These are phyloP conservation scores for Mycena leptocephala DNA, from an alignment of 768 basidiomycete genomes.

Conservation along the genomic window DNA sequence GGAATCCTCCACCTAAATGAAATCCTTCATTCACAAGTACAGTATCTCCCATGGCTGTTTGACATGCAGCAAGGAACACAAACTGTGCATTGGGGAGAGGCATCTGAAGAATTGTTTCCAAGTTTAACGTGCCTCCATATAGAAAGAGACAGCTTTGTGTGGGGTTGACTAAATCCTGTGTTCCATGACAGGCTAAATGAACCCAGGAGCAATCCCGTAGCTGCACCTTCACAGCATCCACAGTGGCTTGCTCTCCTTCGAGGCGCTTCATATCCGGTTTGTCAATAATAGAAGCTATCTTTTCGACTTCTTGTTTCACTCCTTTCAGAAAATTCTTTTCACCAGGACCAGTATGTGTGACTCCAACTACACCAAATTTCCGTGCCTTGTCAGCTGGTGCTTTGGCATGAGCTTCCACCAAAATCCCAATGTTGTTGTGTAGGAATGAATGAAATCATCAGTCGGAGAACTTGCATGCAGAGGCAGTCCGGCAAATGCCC, in stretches of 20 bases:
- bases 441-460: slow-evolving; percentile 29
- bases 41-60: slow-evolving; percentile 56
- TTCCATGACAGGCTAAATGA: slow-evolving; percentile 59
- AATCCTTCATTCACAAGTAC: slow-evolving; percentile 46
- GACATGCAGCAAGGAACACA: slow-evolving; percentile 64
- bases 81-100: slow-evolving; percentile 42
- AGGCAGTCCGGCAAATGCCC: too few relatives aligned
- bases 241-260: not conserved
- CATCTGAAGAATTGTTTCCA: slow-evolving; percentile 28
- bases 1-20: slow-evolving; percentile 37
- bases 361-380: not conserved
- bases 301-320: not conserved
- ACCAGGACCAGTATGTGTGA: not conserved
- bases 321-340: not conserved
- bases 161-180: slow-evolving; percentile 47
- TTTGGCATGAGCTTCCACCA: slow-evolving; percentile 13
- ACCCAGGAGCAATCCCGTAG: slow-evolving; percentile 39
- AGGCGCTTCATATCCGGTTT: not conserved
- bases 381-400: not conserved
- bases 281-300: not conserved
- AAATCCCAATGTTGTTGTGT: slow-evolving; percentile 28
- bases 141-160: slow-evolving; percentile 42
- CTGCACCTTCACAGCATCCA: not conserved
- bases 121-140: slow-evolving; percentile 39
- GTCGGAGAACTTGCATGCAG: too few relatives aligned